Percentiles rank a stretch among this genome's conserved stretches.
Conservation (phyloP, 768 basidiomycete genomes). For the Leccinum subtestaceum region DNA sequence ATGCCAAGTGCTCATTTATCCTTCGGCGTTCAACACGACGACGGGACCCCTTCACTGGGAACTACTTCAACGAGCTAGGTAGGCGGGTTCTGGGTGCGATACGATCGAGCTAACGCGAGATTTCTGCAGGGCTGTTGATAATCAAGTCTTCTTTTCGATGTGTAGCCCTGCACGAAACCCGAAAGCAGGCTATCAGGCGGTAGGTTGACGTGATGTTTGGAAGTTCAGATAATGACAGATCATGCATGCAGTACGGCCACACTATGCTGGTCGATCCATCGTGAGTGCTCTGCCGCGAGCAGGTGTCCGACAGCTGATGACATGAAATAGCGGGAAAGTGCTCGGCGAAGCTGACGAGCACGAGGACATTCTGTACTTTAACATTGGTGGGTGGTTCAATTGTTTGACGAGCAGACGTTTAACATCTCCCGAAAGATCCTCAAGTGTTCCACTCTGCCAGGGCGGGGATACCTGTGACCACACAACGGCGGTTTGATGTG, state of each 20-base stretch:
- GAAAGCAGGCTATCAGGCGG: slow-evolving; percentile 83
- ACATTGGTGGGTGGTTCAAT: slow-evolving; percentile 63
- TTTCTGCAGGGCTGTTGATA: slow-evolving; percentile 80
- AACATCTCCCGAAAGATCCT: slow-evolving; percentile 51
- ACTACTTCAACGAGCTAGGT: slow-evolving; percentile 82
- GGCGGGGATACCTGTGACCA: slow-evolving; percentile 86
- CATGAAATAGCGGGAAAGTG: slow-evolving; percentile 60
- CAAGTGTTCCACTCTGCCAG: slow-evolving; percentile 62
- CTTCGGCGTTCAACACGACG: slow-evolving; percentile 92
- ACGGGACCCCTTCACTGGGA: slow-evolving; percentile 98
- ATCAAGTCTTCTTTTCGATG: slow-evolving; percentile 95
- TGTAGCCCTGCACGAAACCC: slow-evolving; percentile 91
- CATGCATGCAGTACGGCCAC: slow-evolving; percentile 73
- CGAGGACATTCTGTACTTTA: slow-evolving; percentile 75
- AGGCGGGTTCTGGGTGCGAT: background rate
- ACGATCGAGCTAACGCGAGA: slow-evolving; percentile 6
- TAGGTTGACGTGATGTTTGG: slow-evolving; percentile 34
- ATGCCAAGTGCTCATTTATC: slow-evolving; percentile 86
- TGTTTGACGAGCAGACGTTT: background rate
- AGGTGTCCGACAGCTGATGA: slow-evolving; percentile 5
- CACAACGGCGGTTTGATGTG: slow-evolving; percentile 89
- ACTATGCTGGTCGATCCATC: slow-evolving; percentile 88
- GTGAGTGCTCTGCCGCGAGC: slow-evolving; percentile 42
- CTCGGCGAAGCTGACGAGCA: slow-evolving; percentile 70
- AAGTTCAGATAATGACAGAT: background rate